Evolutionary conservation across 108 stramenopile species (phyloP), one percentile per base, ranked within the genome.

Genomic region (Epithemia pelagica): DNA sequence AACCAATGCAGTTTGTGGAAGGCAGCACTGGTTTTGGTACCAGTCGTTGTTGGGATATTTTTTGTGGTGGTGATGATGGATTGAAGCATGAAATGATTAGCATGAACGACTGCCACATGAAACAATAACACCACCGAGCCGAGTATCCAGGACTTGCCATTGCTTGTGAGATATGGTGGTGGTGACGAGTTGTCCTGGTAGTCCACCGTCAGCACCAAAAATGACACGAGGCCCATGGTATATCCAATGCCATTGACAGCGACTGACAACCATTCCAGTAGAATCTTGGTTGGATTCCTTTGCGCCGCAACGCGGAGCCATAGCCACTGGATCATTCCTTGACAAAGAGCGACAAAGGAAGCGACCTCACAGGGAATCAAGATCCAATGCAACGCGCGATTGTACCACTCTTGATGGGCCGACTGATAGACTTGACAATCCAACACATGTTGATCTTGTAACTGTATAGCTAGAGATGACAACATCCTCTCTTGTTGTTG

Each of bases 381-480:
- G 21, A 71, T 25, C 70, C 63, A 64, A 64, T 71, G 70, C 30
- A 71, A 37, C 15, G 28, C 0, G 25, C 62, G 30, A 31, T 71
- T 71, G 28, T 23, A 18, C 53, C 26, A 24, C 20, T 64, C 62
- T 33, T 58, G 62, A 28, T 71, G 63, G 1, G 70, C 70, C 20
- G 33, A 59, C 5, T 56, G 30, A 53, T 71, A 71, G 19, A 64
- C 15, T 0, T 51, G 25, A 30, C 64, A 37, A 30, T 71, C 70
- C 8, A 15, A 7, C 15, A 7, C 23, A 59, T 71, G 70, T 54
- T 71, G 70, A 19, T 58, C 26, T 27, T 58, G 56, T n/a, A 58
- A 27, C 21, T 46, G 37, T 46, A n/a, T n/a, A n/a, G n/a, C n/a
- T n/a, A n/a, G n/a, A n/a, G n/a, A n/a, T n/a, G n/a, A n/a, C n/a